Conservation (phyloP, 2,329 filamentous ascomycete genomes). For the Calonectria multiphialidica region DNA sequence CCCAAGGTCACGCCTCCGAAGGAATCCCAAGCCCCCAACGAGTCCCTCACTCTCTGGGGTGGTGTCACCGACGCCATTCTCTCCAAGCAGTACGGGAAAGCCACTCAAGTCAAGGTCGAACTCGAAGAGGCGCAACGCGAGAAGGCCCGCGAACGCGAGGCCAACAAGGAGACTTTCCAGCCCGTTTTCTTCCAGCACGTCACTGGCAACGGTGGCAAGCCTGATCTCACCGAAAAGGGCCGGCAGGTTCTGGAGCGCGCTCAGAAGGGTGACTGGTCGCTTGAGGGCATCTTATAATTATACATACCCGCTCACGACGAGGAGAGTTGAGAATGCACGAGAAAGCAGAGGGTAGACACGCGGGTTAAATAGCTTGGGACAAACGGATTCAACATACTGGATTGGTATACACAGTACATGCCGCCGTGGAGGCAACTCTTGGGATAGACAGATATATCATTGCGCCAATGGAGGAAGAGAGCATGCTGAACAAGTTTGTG, state of each 20-base stretch:
- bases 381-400: constrained; percentile 26
- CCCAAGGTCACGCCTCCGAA: constrained; percentile 83
- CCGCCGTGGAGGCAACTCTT: constrained; percentile 41
- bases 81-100: constrained; percentile 84
- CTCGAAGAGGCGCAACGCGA: constrained; percentile 91
- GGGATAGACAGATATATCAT: constrained; percentile 41
- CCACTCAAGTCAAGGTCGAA: constrained; percentile 89
- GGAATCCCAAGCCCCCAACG: constrained; percentile 86
- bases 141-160: constrained; percentile 84
- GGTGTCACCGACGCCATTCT: constrained; percentile 88
- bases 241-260: constrained; percentile 62
- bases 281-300: constrained; percentile 57
- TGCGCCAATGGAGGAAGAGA: constrained; percentile 30
- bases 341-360: constrained; percentile 1
- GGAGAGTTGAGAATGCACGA: background rate
- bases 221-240: constrained; percentile 67
- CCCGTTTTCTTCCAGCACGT: constrained; percentile 87
- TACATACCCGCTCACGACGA: background rate
- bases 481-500: constrained; percentile 8
- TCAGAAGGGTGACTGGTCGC: constrained; percentile 65
- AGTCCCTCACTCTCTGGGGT: constrained; percentile 89
- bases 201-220: constrained; percentile 67
- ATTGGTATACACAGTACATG: constrained; percentile 35
- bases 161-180: constrained; percentile 76
- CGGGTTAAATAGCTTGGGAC: background rate